These are phyloP conservation scores for Suillus spraguei DNA, from an alignment of 768 basidiomycete species.

Conservation along the genomic window DNA sequence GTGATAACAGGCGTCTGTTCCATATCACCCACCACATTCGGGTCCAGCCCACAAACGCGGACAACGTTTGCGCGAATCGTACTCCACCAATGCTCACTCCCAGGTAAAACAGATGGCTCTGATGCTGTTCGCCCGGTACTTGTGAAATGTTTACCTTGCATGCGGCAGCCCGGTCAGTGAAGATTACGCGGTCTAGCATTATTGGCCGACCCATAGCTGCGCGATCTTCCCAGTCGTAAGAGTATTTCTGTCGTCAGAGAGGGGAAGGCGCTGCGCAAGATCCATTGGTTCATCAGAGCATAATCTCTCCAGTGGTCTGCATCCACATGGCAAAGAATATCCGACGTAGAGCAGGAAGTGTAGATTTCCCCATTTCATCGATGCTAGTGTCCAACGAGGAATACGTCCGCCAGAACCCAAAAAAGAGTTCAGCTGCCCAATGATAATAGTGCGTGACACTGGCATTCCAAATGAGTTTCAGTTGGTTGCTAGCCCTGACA, in stretches of 20 bases:
- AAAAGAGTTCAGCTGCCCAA: constrained; percentile 89
- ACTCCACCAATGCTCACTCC: constrained; percentile 84
- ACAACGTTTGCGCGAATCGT: constrained; percentile 74
- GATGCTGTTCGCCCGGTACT: constrained; percentile 78
- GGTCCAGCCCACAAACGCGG: constrained; percentile 64
- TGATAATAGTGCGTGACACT: constrained; percentile 95
- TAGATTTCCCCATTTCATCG: constrained; percentile 62
- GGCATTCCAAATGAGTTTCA: background rate
- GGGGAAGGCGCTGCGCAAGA: constrained; percentile 80
- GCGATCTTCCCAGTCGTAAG: constrained; percentile 84
- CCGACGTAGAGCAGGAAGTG: constrained; percentile 72
- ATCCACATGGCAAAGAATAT: constrained; percentile 77
- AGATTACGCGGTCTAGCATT: constrained; percentile 84
- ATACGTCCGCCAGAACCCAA: constrained; percentile 92
- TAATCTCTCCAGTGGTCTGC: constrained; percentile 89
- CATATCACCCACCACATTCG: constrained; percentile 45
- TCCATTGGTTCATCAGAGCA: constrained; percentile 88
- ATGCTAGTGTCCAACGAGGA: constrained; percentile 78
- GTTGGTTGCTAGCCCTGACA: constrained; percentile 10
- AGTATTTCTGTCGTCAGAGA: constrained; percentile 79
- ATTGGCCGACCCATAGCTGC: constrained; percentile 66
- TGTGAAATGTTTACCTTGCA: constrained; percentile 65
- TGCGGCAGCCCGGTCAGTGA: constrained; percentile 85
- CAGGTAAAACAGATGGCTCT: constrained; percentile 73
- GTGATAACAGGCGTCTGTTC: constrained; percentile 76